Evolutionary conservation across 768 basidiomycete genomes (phyloP).

Genomic region (Tylopilus sp.): DNA sequence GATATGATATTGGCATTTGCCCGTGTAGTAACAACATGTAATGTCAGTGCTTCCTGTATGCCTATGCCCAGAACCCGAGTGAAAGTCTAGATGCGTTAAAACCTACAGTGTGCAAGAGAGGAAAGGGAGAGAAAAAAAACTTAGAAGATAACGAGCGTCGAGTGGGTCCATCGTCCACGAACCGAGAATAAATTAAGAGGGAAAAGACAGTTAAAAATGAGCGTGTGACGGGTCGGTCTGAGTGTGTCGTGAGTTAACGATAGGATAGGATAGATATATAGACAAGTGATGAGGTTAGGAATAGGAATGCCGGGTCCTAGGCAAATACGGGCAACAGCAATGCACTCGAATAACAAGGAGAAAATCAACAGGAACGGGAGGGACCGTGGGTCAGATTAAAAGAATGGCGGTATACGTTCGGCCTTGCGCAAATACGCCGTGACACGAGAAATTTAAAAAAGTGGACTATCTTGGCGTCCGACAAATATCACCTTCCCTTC

Average conservation of each 20-base stretch:
- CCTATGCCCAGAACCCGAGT: not conserved
- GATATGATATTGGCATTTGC: not conserved
- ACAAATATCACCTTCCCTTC: not conserved
- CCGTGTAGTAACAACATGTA: not conserved
- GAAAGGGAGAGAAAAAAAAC: not conserved
- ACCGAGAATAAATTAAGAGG: not conserved
- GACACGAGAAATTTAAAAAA: not conserved
- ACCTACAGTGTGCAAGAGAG: conserved; percentile 19
- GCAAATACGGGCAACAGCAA: not conserved
- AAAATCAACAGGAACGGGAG: not conserved
- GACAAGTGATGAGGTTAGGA: not conserved
- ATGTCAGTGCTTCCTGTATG: not conserved
- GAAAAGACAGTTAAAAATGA: conserved; percentile 1
- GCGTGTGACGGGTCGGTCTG: no score
- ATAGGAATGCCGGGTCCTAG: not conserved
- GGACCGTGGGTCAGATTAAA: not conserved
- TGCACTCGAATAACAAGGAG: not conserved
- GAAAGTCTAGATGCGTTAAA: not conserved
- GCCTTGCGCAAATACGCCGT: not conserved
- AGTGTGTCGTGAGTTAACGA: conserved; percentile 2
- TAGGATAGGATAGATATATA: conserved; percentile 3
- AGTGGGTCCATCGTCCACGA: conserved; percentile 5
- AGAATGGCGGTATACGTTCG: not conserved
- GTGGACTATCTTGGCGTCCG: not conserved
- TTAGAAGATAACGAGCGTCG: conserved; percentile 11